Evolutionary conservation across 2,329 filamentous ascomycete genomes (phyloP), one percentile per base, ranked within the genome.

Genomic region (Colletotrichum sp.): DNA sequence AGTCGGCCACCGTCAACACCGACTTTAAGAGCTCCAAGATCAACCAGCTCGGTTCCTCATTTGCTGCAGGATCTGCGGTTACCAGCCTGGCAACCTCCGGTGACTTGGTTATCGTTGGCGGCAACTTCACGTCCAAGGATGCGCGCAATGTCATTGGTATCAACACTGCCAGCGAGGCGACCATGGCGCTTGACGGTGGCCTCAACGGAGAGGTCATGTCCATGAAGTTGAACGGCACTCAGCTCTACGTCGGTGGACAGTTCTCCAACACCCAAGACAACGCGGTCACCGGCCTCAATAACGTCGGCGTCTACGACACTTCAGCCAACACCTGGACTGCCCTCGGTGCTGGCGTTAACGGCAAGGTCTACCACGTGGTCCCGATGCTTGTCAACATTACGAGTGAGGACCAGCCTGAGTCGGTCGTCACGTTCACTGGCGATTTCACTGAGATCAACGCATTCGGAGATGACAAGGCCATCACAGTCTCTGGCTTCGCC

Each of bases 271-370:
- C 95, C 0, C 88, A 88, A 28, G 89, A 91, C 70, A 89, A 90
- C 61, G 89, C 89, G 4, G 90, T 88, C 15, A 82, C 89, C n/a
- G 93, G 92, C 8, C 86, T 99, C 34, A 92, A 91, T 77, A 93
- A 96, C 78, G 88, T 98, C 56, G 97, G 95, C 8, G 88, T 93
- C 10, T 98, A 95, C 82, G 92, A 96, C 76, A 91, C 90, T 6
- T 84, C 89, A 18, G 90, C 90, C 75, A 91, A 95, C 77, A 84
- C 89, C 32, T 99, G 96, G 97, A 88, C 86, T 64, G 85, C 96
- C 3, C 89, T 99, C 8, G 97, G 97, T 56, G 94, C 93, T 39
- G 97, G 97, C 75, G 93, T 99, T 36, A 92, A 98, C 81, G 97
- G 96, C 25, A 88, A 88, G 8, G 96, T 98, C 18, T 87, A 89